A percentile compares a stretch with the other conserved stretches of the same genome.
These are phyloP conservation scores for Gaultheria prostrata DNA, from an alignment of 148 eudicot genomes.

Conservation along the genomic window DNA sequence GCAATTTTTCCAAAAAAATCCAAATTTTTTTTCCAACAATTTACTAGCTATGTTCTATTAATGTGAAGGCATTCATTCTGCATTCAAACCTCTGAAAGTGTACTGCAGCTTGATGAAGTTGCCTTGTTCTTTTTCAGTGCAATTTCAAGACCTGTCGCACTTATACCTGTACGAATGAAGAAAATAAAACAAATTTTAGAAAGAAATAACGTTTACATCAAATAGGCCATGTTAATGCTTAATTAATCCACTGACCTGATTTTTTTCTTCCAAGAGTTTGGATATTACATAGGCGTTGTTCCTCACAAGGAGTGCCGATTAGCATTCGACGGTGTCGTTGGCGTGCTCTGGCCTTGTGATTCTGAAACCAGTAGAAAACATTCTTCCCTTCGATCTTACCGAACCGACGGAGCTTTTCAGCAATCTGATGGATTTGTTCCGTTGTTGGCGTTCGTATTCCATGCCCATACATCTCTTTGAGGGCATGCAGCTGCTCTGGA, in stretches of 20 bases:
- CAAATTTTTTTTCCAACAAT: no score
- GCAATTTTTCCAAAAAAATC: no score
- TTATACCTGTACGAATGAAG: slow-evolving; percentile 18
- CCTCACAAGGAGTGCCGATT: not conserved
- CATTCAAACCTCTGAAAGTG: slow-evolving; percentile 26
- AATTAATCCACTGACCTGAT: slow-evolving; percentile 1
- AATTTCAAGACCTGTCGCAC: slow-evolving; percentile 20
- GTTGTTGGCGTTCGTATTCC: slow-evolving; percentile 39
- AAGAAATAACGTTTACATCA: not conserved
- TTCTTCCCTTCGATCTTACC: slow-evolving; percentile 45
- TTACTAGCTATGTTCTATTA: no score
- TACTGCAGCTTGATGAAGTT: slow-evolving; percentile 22
- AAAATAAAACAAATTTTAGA: not conserved
- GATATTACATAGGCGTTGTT: not conserved
- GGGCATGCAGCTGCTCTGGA: slow-evolving; percentile 38
- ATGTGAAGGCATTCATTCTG: not conserved
- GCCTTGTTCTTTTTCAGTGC: slow-evolving; percentile 12
- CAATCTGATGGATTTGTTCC: slow-evolving; percentile 38
- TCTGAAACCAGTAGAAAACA: slow-evolving; percentile 49
- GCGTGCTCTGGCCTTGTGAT: slow-evolving; percentile 41
- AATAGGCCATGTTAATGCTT: not conserved
- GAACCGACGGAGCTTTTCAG: slow-evolving; percentile 23
- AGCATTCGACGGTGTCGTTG: slow-evolving; percentile 26
- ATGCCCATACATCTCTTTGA: slow-evolving; percentile 33
- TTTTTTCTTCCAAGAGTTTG: not conserved